Conservation (phyloP, 208 protist genomes). For the Wallacemonas sp. region DNA sequence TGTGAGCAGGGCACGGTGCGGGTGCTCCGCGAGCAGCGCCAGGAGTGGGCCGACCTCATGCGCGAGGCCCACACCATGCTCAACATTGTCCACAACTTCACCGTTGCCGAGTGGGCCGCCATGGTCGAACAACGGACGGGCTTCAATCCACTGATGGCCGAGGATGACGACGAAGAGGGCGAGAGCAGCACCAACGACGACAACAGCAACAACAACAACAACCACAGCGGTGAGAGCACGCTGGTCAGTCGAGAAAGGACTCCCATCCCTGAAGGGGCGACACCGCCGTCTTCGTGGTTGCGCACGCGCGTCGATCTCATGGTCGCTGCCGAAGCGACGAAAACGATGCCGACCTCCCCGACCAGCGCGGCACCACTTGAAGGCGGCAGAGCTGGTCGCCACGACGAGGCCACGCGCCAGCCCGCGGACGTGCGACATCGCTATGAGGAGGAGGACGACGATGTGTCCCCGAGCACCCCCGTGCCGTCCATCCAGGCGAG, state of each 20-base stretch:
- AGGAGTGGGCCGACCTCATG: slow-evolving; percentile 43
- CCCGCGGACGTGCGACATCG: not conserved
- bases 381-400: too few species aligned
- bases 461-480: not conserved
- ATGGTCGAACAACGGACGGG: slow-evolving; percentile 12
- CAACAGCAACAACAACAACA: not conserved
- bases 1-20: slow-evolving; percentile 41
- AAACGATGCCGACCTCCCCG: too few species aligned
- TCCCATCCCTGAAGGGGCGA: not conserved
- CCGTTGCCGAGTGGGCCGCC: slow-evolving; percentile 34
- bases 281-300: not conserved
- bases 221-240: not conserved
- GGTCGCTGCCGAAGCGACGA: too few species aligned
- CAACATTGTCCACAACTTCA: slow-evolving; percentile 25
- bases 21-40: slow-evolving; percentile 59
- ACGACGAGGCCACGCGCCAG: too few species aligned
- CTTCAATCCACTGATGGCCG: slow-evolving; percentile 10
- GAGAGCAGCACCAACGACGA: not conserved
- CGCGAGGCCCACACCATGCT: slow-evolving; percentile 25
- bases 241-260: not conserved
- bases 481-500: not conserved
- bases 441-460: not conserved
- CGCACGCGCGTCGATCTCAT: not conserved
- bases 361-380: too few species aligned
- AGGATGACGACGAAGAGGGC: not conserved